Conservation (phyloP, 2,329 filamentous ascomycete species). For the Aspergillus aculeatus region DNA sequence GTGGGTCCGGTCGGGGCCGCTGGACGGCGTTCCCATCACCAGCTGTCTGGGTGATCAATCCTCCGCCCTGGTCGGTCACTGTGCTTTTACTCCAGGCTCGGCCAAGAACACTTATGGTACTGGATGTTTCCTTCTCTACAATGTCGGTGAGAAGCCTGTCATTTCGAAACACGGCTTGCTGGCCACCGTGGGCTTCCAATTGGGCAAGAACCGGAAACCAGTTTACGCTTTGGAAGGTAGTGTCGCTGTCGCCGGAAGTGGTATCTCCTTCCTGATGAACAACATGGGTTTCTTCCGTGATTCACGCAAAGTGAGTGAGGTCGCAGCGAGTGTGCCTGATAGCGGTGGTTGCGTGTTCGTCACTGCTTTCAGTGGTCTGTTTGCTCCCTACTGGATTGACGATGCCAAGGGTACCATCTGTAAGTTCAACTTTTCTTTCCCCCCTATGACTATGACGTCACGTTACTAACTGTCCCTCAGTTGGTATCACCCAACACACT, state of each 20-base stretch:
- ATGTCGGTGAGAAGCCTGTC: conserved; percentile 80
- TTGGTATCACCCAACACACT: conserved; percentile 83
- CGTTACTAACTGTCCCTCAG: conserved; percentile 35
- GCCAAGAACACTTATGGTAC: conserved; percentile 93
- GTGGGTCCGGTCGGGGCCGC: conserved; percentile 59
- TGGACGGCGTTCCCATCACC: conserved; percentile 72
- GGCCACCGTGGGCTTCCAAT: conserved; percentile 84
- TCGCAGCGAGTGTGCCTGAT: conserved; percentile 65
- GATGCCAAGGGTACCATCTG: conserved; percentile 85
- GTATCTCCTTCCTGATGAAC: conserved; percentile 72
- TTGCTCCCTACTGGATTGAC: conserved; percentile 93
- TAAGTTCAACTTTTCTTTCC: conserved; percentile 41
- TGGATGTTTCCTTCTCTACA: conserved; percentile 85
- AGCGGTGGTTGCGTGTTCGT: conserved; percentile 85
- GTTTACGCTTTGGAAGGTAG: conserved; percentile 82
- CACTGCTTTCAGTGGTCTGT: conserved; percentile 86
- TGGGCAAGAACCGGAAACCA: conserved; percentile 65
- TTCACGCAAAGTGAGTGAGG: conserved; percentile 62
- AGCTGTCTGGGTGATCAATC: conserved; percentile 87
- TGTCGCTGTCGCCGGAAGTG: conserved; percentile 77
- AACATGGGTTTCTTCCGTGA: conserved; percentile 63
- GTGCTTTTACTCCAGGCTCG: conserved; percentile 75
- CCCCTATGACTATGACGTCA: background rate
- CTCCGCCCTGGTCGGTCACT: conserved; percentile 79
- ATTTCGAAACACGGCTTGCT: conserved; percentile 80